Evolutionary conservation across 305 asterid genomes (phyloP).

Genomic region (Nicotiana rustica): DNA sequence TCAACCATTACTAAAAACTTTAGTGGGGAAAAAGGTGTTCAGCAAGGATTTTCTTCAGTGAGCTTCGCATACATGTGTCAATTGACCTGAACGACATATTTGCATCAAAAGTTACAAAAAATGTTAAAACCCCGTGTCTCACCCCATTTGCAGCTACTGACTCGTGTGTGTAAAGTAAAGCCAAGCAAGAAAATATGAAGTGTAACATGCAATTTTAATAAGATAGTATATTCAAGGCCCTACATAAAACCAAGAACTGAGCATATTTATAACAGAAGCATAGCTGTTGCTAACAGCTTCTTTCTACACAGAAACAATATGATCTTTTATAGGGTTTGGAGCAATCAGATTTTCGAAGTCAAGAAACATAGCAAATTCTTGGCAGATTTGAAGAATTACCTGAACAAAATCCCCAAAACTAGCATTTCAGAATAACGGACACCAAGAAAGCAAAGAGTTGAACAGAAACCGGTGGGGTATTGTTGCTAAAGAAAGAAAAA

Average conservation of each 20-base stretch:
- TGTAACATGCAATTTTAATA: background rate
- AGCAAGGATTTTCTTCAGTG: background rate
- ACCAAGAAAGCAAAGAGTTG: background rate
- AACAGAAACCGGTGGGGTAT: background rate
- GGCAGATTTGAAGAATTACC: background rate
- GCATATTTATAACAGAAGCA: background rate
- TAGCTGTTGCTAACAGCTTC: background rate
- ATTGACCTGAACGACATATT: background rate
- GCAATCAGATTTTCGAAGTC: background rate
- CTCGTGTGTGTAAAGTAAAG: background rate
- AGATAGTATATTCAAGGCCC: background rate
- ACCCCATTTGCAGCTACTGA: background rate
- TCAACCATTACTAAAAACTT: slow-evolving; percentile 1
- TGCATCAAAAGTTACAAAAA: background rate
- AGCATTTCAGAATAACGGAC: background rate
- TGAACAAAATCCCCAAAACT: background rate
- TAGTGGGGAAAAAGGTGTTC: background rate
- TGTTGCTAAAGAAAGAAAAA: background rate
- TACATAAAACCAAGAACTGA: background rate
- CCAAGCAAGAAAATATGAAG: background rate
- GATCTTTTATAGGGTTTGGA: background rate
- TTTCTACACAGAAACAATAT: background rate
- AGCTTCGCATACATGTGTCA: background rate
- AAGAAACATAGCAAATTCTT: background rate
- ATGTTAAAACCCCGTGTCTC: background rate